phyloP scores from a whole-genome alignment of 192 early-diverging fungal genomes.

The Helicostylum pulchrum region DNA sequence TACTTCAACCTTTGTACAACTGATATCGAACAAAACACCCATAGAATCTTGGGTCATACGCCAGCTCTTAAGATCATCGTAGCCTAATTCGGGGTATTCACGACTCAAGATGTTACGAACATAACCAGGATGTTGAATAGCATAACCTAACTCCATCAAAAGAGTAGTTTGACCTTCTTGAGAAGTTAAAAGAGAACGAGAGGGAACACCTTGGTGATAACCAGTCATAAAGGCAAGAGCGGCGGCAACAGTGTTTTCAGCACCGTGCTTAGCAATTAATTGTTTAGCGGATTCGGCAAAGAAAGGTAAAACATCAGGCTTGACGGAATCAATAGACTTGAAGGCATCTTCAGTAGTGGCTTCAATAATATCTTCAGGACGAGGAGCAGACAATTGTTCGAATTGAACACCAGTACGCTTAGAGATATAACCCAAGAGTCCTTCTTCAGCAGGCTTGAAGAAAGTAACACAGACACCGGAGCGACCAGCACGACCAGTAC shows the following conservation, averaged over 20 bases:
- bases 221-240: slow-evolving; percentile 88
- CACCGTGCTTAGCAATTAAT: slow-evolving; percentile 66
- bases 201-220: slow-evolving; percentile 78
- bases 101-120: slow-evolving; percentile 75
- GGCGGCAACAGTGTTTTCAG: slow-evolving; percentile 74
- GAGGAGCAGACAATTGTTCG: slow-evolving; percentile 77
- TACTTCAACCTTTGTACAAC: slow-evolving; percentile 63
- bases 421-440: slow-evolving; percentile 75
- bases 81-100: slow-evolving; percentile 65
- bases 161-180: slow-evolving; percentile 80
- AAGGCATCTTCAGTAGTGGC: slow-evolving; percentile 75
- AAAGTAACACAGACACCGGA: slow-evolving; percentile 90
- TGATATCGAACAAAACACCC: slow-evolving; percentile 87
- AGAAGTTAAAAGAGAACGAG: slow-evolving; percentile 80
- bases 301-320: slow-evolving; percentile 72
- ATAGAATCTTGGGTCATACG: slow-evolving; percentile 77
- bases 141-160: slow-evolving; percentile 62
- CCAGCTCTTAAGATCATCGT: slow-evolving; percentile 77
- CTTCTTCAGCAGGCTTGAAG: slow-evolving; percentile 84
- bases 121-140: slow-evolving; percentile 80
- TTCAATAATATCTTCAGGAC: slow-evolving; percentile 85
- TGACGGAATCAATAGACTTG: slow-evolving; percentile 64
- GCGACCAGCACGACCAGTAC: slow-evolving; percentile 90
- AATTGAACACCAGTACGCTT: slow-evolving; percentile 78
- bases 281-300: slow-evolving; percentile 74